These are phyloP conservation scores for Flaveria trinervia DNA, from an alignment of 129 eudicot genomes.

Conservation along the genomic window DNA sequence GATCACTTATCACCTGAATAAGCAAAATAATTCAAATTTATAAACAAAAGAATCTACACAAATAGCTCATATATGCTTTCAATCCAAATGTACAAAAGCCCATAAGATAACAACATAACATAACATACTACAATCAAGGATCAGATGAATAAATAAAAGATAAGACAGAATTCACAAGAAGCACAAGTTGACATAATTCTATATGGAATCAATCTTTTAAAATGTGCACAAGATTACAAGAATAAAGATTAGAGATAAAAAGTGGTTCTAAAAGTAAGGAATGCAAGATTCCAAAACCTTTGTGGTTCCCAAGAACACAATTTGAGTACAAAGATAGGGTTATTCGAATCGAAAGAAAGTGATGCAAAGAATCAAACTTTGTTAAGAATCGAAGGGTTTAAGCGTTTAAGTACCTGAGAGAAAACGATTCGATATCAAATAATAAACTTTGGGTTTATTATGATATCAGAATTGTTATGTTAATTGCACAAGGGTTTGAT, in stretches of 20 bases:
- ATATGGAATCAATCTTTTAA: not conserved
- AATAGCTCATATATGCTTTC: too few relatives aligned
- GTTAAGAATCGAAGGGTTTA: not conserved
- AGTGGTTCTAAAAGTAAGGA: slow-evolving; percentile 2
- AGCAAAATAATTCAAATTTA: not conserved
- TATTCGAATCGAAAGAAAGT: not conserved
- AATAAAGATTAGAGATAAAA: slow-evolving; percentile 9
- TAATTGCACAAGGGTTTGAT: too few relatives aligned
- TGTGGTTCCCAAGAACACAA: slow-evolving; percentile 19
- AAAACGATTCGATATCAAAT: too few relatives aligned
- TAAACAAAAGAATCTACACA: too few relatives aligned
- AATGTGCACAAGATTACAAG: not conserved
- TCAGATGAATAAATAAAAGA: not conserved
- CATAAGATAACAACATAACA: too few relatives aligned
- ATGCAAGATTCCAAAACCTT: slow-evolving; percentile 15
- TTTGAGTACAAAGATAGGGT: not conserved
- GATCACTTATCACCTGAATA: not conserved
- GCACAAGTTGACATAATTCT: slow-evolving; percentile 8
- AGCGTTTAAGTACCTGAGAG: too few relatives aligned
- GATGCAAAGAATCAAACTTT: slow-evolving; percentile 10
- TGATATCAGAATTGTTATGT: too few relatives aligned
- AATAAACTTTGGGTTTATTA: too few relatives aligned
- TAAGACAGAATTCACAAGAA: not conserved
- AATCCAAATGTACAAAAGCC: too few relatives aligned
- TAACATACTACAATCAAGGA: not conserved